Conservation (phyloP, 352 stramenopile genomes). For the Phytophthora multivora region DNA sequence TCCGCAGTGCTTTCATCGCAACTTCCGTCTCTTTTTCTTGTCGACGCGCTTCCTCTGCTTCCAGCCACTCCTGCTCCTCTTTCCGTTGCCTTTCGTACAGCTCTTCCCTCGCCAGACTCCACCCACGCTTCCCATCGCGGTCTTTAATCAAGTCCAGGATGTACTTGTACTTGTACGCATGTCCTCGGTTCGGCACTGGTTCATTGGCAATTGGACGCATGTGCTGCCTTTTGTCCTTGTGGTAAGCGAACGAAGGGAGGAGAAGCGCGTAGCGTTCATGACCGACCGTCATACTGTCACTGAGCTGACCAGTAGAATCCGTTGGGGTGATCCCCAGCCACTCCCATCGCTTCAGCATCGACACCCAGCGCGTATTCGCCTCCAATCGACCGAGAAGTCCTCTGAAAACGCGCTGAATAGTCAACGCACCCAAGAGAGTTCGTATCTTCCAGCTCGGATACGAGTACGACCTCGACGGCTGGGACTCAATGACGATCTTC, state of each 20-base stretch:
- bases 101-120: slow-evolving; percentile 56
- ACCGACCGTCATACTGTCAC: slow-evolving; percentile 60
- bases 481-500: slow-evolving; percentile 44
- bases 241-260: slow-evolving; percentile 55
- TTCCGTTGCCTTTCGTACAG: slow-evolving; percentile 17
- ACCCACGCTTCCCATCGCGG: slow-evolving; percentile 59
- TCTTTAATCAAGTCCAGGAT: slow-evolving; percentile 77
- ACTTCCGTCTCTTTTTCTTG: slow-evolving; percentile 28
- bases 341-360: slow-evolving; percentile 75
- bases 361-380: slow-evolving; percentile 68
- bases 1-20: slow-evolving; percentile 26
- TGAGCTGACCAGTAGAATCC: slow-evolving; percentile 35
- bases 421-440: slow-evolving; percentile 33
- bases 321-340: slow-evolving; percentile 60
- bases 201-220: slow-evolving; percentile 53
- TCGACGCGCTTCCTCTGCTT: slow-evolving; percentile 17
- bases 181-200: slow-evolving; percentile 46
- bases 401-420: slow-evolving; percentile 61
- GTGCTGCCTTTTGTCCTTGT: slow-evolving; percentile 43
- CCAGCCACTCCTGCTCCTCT: slow-evolving; percentile 26
- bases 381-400: slow-evolving; percentile 55
- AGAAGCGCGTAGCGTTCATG: slow-evolving; percentile 62
- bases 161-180: slow-evolving; percentile 74
- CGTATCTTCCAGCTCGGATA: slow-evolving; percentile 51
- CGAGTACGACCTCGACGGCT: slow-evolving; percentile 57